phyloP scores from a whole-genome alignment of 208 protist genomes.

The Acanthamoeba culbertsoni region DNA sequence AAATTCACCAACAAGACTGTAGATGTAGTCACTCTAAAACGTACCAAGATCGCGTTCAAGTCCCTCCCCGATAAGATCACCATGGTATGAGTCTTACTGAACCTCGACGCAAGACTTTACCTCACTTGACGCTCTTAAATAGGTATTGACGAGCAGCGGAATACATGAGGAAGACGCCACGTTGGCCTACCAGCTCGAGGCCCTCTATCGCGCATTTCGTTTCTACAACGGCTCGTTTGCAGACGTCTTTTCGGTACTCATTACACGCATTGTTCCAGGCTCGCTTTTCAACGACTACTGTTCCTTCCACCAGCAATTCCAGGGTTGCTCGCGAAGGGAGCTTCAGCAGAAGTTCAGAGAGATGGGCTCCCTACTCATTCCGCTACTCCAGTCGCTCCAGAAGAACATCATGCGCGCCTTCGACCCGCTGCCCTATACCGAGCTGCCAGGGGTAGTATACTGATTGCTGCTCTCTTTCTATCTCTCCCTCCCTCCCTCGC shows the following conservation, averaged over 20 bases:
- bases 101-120: too few relatives aligned
- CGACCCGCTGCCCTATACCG: constrained; percentile 16
- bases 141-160: constrained; percentile 9
- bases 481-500: not conserved
- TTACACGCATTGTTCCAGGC: not conserved
- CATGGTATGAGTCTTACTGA: not conserved
- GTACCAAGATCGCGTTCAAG: constrained; percentile 55
- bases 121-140: not conserved
- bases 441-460: not conserved
- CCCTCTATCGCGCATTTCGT: constrained; percentile 21
- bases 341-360: constrained; percentile 16
- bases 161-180: constrained; percentile 11
- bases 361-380: constrained; percentile 11
- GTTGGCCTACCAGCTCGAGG: constrained; percentile 9
- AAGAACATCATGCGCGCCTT: constrained; percentile 36
- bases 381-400: not conserved
- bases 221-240: constrained; percentile 57
- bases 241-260: not conserved
- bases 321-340: not conserved
- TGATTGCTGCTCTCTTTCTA: not conserved
- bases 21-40: constrained; percentile 36
- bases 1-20: constrained; percentile 29
- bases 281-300: not conserved
- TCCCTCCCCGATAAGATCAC: constrained; percentile 17
- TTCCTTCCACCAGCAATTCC: not conserved